Percentiles rank a stretch among this genome's conserved stretches.
Conservation (phyloP, 768 basidiomycete species). For the Leccinum broughii region DNA sequence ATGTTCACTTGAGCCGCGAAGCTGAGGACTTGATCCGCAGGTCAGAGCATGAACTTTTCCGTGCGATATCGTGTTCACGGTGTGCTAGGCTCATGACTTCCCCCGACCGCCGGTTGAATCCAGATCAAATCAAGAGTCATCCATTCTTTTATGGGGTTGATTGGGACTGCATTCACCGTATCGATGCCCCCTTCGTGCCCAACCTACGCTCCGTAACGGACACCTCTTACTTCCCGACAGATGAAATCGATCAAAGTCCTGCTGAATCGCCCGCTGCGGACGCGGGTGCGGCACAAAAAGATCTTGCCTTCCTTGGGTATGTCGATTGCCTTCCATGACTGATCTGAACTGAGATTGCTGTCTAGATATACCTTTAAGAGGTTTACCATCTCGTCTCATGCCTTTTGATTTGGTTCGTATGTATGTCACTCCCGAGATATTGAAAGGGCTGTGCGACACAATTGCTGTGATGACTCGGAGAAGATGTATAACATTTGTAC, state of each 20-base stretch:
- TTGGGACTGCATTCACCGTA: constrained; percentile 83
- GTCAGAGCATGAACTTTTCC: constrained; percentile 40
- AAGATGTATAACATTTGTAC: constrained; percentile 7
- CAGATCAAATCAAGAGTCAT: constrained; percentile 89
- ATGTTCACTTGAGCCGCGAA: constrained; percentile 89
- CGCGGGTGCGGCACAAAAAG: constrained; percentile 46
- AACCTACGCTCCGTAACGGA: constrained; percentile 91
- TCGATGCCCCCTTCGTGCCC: constrained; percentile 96
- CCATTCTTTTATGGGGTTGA: constrained; percentile 96
- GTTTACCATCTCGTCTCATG: constrained; percentile 63
- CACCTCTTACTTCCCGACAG: constrained; percentile 97
- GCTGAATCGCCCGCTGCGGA: constrained; percentile 44
- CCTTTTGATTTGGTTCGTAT: constrained; percentile 37
- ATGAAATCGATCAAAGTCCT: constrained; percentile 81
- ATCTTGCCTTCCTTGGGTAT: constrained; percentile 68
- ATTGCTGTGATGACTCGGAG: background rate
- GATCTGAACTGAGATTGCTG: constrained; percentile 2
- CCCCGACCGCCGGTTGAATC: constrained; percentile 70
- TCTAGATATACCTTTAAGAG: constrained; percentile 78
- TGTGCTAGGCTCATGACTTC: constrained; percentile 73
- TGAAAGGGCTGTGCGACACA: background rate
- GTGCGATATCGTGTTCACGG: constrained; percentile 7
- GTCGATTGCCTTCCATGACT: constrained; percentile 17
- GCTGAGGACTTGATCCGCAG: constrained; percentile 86
- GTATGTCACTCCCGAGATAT: background rate